Evolutionary conservation across 2,329 filamentous ascomycete genomes (phyloP).

Genomic region (Hyphodiscus sp.): DNA sequence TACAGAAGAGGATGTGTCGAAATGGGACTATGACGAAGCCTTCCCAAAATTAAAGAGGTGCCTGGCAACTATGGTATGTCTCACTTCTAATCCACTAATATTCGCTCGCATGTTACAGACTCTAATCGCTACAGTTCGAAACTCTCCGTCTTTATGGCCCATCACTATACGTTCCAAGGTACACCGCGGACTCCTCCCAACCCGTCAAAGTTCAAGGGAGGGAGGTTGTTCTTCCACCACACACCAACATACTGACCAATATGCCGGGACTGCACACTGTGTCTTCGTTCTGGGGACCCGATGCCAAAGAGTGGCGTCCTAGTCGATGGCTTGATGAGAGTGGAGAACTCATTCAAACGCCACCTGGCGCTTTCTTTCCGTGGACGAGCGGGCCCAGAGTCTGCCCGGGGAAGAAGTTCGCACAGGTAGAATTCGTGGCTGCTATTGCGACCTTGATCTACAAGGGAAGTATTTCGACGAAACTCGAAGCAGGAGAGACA

Average conservation of each 20-base stretch:
- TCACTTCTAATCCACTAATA: neutral
- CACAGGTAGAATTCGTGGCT: slow-evolving; percentile 20
- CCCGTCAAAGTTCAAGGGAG: neutral
- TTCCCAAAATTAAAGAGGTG: slow-evolving; percentile 39
- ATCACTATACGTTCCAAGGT: slow-evolving; percentile 48
- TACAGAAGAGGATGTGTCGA: slow-evolving; percentile 12
- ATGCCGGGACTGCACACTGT: neutral
- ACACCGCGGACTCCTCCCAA: slow-evolving; percentile 21
- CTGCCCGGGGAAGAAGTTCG: slow-evolving; percentile 20
- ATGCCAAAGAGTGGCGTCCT: neutral
- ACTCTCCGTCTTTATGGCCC: slow-evolving; percentile 49
- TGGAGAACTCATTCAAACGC: neutral
- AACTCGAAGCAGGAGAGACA: too few relatives aligned
- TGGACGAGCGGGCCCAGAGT: slow-evolving; percentile 14
- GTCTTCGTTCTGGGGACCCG: neutral
- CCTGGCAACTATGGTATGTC: slow-evolving; percentile 31
- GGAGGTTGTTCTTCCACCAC: neutral
- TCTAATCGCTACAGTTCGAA: slow-evolving; percentile 28
- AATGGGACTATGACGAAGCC: slow-evolving; percentile 31
- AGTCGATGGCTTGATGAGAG: neutral
- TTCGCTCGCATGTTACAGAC: neutral
- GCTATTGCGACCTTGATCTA: slow-evolving; percentile 8
- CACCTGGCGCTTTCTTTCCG: slow-evolving; percentile 8
- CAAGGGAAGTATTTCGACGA: neutral
- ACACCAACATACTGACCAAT: neutral